Conservation (phyloP, 768 basidiomycete genomes). For the Terana coerulea region DNA sequence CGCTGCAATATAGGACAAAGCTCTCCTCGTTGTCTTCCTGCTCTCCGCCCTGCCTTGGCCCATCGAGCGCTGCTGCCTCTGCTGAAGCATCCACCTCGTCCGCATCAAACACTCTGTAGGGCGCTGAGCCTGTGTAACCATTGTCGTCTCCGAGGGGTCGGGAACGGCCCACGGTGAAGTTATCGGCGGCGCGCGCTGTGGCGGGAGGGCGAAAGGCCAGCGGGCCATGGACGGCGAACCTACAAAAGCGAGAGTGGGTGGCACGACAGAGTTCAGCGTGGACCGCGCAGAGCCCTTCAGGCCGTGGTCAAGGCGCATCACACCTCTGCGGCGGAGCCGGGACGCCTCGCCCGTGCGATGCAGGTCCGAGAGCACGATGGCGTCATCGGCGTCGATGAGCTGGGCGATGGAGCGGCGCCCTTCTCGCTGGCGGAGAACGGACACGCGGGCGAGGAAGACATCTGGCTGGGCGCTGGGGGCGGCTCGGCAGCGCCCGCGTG, state of each 20-base stretch:
- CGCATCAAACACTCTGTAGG: too few species aligned
- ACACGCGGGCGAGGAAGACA: constrained; percentile 14
- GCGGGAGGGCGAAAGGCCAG: too few species aligned
- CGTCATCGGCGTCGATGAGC: not conserved
- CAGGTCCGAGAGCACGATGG: too few species aligned
- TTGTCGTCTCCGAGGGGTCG: constrained; percentile 22
- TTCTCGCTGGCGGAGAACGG: not conserved
- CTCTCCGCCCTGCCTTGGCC: not conserved
- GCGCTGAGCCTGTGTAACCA: too few species aligned
- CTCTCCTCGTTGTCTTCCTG: not conserved
- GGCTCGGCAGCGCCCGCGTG: not conserved
- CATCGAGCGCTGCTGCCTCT: constrained; percentile 50
- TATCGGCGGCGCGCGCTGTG: not conserved
- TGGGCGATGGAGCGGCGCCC: not conserved
- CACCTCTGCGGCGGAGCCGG: too few species aligned
- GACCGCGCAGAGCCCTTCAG: too few species aligned
- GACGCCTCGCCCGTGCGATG: too few species aligned
- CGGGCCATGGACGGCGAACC: too few species aligned
- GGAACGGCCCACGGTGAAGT: not conserved
- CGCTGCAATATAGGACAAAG: constrained; percentile 71
- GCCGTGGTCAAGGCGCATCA: too few species aligned
- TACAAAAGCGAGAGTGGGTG: too few species aligned
- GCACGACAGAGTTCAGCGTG: too few species aligned
- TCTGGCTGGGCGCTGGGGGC: constrained; percentile 12
- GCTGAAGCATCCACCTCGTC: too few species aligned